These are phyloP conservation scores for Hemisphaericaspora xylanilytica DNA, from an alignment of 1,139 yeast genomes.

Conservation along the genomic window DNA sequence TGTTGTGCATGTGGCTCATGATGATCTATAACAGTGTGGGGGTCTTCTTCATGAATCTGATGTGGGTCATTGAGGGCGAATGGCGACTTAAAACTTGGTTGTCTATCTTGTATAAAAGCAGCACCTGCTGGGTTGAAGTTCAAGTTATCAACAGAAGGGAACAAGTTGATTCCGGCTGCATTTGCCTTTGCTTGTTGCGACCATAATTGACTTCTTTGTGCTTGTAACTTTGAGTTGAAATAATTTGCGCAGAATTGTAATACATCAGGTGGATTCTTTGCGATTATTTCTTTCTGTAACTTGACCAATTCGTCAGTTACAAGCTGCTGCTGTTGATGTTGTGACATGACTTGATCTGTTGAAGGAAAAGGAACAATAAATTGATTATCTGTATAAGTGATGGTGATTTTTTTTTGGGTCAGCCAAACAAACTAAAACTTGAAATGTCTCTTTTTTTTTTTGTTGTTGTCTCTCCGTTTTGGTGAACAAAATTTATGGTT, in stretches of 20 bases:
- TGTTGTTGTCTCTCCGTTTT: not conserved
- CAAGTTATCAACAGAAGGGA: slow-evolving; percentile 38
- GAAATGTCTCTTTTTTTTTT: not conserved
- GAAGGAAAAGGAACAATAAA: not conserved
- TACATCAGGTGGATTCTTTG: slow-evolving; percentile 64
- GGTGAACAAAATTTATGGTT: no score
- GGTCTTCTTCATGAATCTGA: slow-evolving; percentile 31
- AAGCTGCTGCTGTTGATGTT: slow-evolving; percentile 13
- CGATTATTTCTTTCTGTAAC: slow-evolving; percentile 59
- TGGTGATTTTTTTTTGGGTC: no score
- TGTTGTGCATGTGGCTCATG: no score
- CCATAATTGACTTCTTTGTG: slow-evolving; percentile 58
- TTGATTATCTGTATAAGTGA: no score
- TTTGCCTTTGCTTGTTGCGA: slow-evolving; percentile 50
- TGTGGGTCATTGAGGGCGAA: slow-evolving; percentile 64
- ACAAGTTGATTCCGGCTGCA: slow-evolving; percentile 52
- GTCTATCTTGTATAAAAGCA: slow-evolving; percentile 29
- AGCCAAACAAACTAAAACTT: no score
- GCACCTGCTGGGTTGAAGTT: slow-evolving; percentile 22
- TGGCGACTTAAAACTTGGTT: slow-evolving; percentile 61
- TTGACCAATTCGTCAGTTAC: slow-evolving; percentile 53
- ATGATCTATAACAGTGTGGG: slow-evolving; percentile 17
- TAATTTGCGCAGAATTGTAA: slow-evolving; percentile 75
- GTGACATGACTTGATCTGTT: slow-evolving; percentile 3
- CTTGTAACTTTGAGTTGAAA: slow-evolving; percentile 59